phyloP scores from a whole-genome alignment of 345 rosid genomes.

The Passiflora organensis region DNA sequence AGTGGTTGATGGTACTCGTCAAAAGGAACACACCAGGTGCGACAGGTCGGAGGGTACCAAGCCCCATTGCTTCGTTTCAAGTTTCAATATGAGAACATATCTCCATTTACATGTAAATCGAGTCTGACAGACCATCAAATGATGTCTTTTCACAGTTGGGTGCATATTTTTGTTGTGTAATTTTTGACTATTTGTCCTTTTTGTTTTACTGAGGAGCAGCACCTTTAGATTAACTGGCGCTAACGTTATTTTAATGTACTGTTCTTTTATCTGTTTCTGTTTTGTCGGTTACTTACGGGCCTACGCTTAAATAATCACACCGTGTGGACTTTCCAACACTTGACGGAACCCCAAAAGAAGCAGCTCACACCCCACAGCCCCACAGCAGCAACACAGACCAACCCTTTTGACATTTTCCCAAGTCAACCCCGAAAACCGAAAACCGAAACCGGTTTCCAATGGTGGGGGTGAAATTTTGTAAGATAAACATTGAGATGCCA shows the following conservation, averaged over 20 bases:
- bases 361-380: no score
- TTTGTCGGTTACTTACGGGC: constrained; percentile 39
- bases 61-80: no score
- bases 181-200: no score
- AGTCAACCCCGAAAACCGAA: constrained; percentile 63
- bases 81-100: no score
- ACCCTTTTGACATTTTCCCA: constrained; percentile 41
- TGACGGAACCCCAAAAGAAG: neutral
- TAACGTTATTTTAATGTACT: neutral
- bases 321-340: constrained; percentile 7
- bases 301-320: neutral
- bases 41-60: no score
- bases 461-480: constrained; percentile 19
- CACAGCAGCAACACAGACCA: no score
- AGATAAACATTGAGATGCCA: constrained; percentile 61
- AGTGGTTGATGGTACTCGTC: neutral
- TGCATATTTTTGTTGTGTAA: no score
- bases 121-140: no score
- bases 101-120: no score
- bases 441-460: constrained; percentile 35
- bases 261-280: neutral
- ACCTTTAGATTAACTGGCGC: neutral
- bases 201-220: no score
- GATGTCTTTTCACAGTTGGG: no score
- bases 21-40: no score